Evolutionary conservation across 768 basidiomycete species (phyloP).

Genomic region (Imleria badia): DNA sequence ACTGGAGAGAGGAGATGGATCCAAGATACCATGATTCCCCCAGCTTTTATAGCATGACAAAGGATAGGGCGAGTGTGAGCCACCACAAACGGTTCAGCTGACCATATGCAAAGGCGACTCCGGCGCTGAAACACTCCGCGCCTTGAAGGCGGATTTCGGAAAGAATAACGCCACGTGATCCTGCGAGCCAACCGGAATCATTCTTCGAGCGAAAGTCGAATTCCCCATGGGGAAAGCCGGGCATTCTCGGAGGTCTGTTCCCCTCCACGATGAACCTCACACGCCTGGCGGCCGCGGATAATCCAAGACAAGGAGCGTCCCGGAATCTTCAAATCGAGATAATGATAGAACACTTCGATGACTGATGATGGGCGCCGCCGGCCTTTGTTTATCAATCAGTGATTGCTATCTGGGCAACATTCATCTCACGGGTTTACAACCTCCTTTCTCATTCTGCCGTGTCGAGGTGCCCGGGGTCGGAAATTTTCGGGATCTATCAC

Average conservation of each 20-base stretch:
- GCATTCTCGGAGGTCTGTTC: constrained; percentile 4
- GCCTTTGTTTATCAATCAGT: neutral
- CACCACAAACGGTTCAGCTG: neutral
- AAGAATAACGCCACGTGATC: constrained; percentile 7
- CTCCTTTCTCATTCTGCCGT: neutral
- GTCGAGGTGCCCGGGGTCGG: constrained; percentile 2
- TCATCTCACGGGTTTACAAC: constrained; percentile 7
- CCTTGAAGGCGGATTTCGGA: neutral
- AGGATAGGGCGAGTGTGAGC: neutral
- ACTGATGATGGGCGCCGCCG: constrained; percentile 2
- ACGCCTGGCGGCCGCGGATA: neutral
- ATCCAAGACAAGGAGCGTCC: neutral
- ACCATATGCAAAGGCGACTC: neutral
- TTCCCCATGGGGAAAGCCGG: neutral
- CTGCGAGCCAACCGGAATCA: constrained; percentile 6
- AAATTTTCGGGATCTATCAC: constrained; percentile 5
- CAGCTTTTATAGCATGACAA: constrained; percentile 20
- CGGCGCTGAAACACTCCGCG: too few species aligned
- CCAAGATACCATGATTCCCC: neutral
- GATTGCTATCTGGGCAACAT: neutral
- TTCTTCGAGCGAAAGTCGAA: neutral
- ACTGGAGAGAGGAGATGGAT: constrained; percentile 6
- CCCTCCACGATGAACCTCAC: neutral
- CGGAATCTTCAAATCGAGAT: constrained; percentile 1
- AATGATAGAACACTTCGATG: constrained; percentile 1